Percentiles rank a stretch among this genome's conserved stretches.
Evolutionary conservation across 495 filamentous ascomycete genomes (phyloP).

Genomic region (Penicillium cosmopolitanum): DNA sequence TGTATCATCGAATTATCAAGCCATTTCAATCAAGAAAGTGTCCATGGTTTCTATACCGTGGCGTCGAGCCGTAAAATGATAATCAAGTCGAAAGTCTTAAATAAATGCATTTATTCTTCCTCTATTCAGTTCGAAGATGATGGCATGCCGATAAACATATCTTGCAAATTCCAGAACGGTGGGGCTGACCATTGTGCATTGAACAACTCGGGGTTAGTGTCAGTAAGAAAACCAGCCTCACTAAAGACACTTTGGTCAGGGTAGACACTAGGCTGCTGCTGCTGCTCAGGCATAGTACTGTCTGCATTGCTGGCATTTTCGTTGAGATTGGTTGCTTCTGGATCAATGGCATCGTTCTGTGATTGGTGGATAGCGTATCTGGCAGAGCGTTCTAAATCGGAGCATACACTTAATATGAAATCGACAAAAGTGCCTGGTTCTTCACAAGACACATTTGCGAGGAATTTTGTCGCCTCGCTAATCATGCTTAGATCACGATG

Average conservation of each 20-base stretch:
- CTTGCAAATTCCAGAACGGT: constrained; percentile 17
- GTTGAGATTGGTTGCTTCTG: not conserved
- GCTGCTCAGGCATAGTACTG: not conserved
- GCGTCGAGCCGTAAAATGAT: too few species aligned
- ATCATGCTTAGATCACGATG: constrained; percentile 16
- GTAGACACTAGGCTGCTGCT: not conserved
- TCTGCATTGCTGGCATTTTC: not conserved
- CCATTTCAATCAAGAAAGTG: too few species aligned
- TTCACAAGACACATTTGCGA: constrained; percentile 14
- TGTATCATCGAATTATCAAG: too few species aligned
- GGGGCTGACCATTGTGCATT: constrained; percentile 3
- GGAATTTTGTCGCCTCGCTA: constrained; percentile 4
- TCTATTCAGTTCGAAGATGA: not conserved
- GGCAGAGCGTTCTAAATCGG: constrained; percentile 16
- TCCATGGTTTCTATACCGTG: too few species aligned
- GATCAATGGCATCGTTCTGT: not conserved
- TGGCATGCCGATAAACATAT: constrained; percentile 8
- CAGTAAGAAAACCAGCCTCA: not conserved
- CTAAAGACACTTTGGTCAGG: not conserved
- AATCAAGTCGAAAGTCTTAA: not conserved
- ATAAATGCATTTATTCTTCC: not conserved
- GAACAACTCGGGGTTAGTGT: not conserved
- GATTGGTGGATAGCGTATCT: constrained; percentile 6
- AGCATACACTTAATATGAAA: constrained; percentile 23
- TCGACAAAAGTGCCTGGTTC: constrained; percentile 29